Conservation (phyloP, 139 green algal genomes). For the Chlamydomonas asymmetrica region DNA sequence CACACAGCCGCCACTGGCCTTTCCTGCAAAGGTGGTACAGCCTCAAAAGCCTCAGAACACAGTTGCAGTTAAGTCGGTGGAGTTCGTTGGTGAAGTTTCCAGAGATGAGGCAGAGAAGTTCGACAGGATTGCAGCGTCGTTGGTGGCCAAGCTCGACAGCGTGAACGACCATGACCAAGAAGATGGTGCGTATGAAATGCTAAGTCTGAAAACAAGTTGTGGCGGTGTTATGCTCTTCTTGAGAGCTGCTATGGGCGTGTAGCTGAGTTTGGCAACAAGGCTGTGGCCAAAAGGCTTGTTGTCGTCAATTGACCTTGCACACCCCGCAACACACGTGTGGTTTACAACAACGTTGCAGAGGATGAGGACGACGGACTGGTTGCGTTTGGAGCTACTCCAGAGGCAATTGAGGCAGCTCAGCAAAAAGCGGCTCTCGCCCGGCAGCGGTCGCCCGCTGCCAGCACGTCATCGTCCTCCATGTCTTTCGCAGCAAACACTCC, state of each 20-base stretch:
- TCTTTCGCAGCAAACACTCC: constrained; percentile 11
- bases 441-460: neutral
- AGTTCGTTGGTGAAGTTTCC: constrained; percentile 28
- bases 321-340: no score
- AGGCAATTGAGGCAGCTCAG: neutral
- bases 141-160: constrained; percentile 35
- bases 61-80: no score
- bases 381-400: constrained; percentile 7
- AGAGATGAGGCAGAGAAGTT: constrained; percentile 42
- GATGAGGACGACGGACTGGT: constrained; percentile 9
- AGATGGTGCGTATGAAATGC: neutral
- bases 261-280: no score
- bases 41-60: no score
- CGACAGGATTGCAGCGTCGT: constrained; percentile 42
- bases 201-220: no score
- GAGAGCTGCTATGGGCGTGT: no score
- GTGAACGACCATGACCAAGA: constrained; percentile 29
- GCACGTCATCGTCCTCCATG: neutral
- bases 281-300: no score
- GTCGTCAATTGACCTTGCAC: no score
- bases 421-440: neutral
- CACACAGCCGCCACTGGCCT: no score
- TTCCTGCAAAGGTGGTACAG: no score
- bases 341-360: neutral
- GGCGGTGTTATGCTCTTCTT: no score